phyloP scores from a whole-genome alignment of 768 basidiomycete genomes.

The Leccinum obscurum region DNA sequence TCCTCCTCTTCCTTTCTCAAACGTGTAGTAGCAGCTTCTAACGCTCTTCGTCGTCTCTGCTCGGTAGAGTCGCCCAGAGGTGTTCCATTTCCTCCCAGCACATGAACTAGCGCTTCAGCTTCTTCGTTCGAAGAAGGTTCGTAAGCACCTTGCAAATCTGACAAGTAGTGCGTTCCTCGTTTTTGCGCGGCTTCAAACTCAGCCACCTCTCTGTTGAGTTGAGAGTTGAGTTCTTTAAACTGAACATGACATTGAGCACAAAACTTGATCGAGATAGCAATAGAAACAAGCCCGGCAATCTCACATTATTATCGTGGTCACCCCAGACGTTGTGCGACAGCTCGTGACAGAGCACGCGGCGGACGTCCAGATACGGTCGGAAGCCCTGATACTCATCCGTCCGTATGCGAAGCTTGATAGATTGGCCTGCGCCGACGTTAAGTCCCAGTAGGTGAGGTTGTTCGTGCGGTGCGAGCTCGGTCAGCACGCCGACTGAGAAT shows the following conservation, averaged over 20 bases:
- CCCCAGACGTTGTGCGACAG: conserved; percentile 74
- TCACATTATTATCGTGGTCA: conserved; percentile 71
- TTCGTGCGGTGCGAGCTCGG: conserved; percentile 79
- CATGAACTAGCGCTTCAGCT: conserved; percentile 50
- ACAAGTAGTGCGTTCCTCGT: conserved; percentile 56
- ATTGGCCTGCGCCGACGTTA: conserved; percentile 60
- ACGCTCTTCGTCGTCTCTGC: conserved; percentile 53
- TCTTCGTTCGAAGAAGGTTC: conserved; percentile 57
- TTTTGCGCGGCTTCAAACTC: conserved; percentile 59
- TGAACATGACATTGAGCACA: conserved; percentile 23
- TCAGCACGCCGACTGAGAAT: conserved; percentile 66
- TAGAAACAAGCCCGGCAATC: conserved; percentile 21
- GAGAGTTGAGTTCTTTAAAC: conserved; percentile 79
- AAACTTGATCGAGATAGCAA: neutral
- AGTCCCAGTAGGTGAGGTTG: conserved; percentile 68
- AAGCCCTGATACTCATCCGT: conserved; percentile 76
- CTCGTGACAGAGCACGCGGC: conserved; percentile 75
- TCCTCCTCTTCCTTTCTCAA: conserved; percentile 68
- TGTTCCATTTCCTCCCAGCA: conserved; percentile 50
- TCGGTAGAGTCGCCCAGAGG: conserved; percentile 47
- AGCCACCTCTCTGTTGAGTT: conserved; percentile 68
- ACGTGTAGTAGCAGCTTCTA: conserved; percentile 63
- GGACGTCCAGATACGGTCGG: conserved; percentile 59
- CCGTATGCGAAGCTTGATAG: conserved; percentile 67
- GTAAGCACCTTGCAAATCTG: conserved; percentile 39